Conservation (phyloP, 2,329 filamentous ascomycete genomes). For the Curvularia verruculosa region DNA sequence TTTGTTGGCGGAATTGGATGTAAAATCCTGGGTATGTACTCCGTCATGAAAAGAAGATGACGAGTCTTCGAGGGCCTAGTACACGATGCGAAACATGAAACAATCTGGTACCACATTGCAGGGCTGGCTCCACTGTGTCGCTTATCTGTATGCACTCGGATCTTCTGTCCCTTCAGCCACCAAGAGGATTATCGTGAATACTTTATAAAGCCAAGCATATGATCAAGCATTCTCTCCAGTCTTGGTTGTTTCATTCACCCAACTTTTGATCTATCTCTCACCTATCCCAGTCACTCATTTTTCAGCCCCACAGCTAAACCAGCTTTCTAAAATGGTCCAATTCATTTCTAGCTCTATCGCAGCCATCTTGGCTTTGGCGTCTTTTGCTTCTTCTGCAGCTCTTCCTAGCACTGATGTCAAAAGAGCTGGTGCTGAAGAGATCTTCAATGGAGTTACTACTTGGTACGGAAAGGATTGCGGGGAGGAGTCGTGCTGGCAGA, state of each 20-base stretch:
- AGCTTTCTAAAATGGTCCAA: background rate
- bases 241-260: background rate
- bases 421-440: too few relatives aligned
- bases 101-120: background rate
- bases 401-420: background rate
- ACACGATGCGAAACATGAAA: background rate
- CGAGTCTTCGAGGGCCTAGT: background rate
- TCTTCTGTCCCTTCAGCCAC: background rate
- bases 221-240: background rate
- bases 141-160: background rate
- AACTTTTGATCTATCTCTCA: background rate
- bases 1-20: background rate
- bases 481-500: background rate
- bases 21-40: background rate
- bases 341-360: background rate
- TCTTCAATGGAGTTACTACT: background rate
- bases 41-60: background rate
- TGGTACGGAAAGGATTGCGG: background rate
- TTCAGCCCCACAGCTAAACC: background rate
- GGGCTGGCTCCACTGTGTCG: background rate
- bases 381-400: background rate
- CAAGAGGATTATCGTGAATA: background rate
- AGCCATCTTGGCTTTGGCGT: background rate
- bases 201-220: constrained; percentile 1
- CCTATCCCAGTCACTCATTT: background rate